phyloP scores from a whole-genome alignment of 306 rosid genomes.

The Fragaria iinumae region DNA sequence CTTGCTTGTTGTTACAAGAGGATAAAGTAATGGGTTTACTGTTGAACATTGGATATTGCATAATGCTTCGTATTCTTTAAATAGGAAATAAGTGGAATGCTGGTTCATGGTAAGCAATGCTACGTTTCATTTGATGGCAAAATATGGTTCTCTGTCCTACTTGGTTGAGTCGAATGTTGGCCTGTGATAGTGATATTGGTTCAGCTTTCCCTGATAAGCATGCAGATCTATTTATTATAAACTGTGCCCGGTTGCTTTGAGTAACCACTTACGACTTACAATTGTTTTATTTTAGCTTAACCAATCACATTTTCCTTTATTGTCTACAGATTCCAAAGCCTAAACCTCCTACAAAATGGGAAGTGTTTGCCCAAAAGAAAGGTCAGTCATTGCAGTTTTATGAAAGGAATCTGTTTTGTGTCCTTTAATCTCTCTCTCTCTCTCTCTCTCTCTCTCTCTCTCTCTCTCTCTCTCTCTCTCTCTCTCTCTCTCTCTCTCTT shows the following conservation, averaged over 20 bases:
- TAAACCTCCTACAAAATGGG: slow-evolving; percentile 92
- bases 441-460: neutral
- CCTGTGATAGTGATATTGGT: neutral
- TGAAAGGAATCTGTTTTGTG: neutral
- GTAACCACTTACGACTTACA: neutral
- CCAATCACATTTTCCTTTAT: neutral
- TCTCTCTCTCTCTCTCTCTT: neutral
- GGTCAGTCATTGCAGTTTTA: slow-evolving; percentile 43
- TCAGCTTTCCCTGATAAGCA: neutral
- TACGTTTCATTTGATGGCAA: neutral
- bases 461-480: neutral
- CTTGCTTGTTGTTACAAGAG: neutral
- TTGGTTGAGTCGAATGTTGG: neutral
- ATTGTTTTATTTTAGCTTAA: neutral
- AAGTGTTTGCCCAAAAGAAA: slow-evolving; percentile 69
- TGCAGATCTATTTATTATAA: neutral
- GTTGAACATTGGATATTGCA: neutral
- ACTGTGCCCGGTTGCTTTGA: neutral
- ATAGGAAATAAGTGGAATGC: neutral
- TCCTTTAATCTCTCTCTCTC: neutral
- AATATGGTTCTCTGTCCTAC: neutral
- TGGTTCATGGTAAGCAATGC: neutral
- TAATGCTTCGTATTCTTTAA: neutral
- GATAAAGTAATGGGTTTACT: neutral
- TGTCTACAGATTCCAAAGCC: slow-evolving; percentile 74